These are phyloP conservation scores for Globisporangium takayamanum DNA, from an alignment of 352 stramenopile genomes.

Conservation along the genomic window DNA sequence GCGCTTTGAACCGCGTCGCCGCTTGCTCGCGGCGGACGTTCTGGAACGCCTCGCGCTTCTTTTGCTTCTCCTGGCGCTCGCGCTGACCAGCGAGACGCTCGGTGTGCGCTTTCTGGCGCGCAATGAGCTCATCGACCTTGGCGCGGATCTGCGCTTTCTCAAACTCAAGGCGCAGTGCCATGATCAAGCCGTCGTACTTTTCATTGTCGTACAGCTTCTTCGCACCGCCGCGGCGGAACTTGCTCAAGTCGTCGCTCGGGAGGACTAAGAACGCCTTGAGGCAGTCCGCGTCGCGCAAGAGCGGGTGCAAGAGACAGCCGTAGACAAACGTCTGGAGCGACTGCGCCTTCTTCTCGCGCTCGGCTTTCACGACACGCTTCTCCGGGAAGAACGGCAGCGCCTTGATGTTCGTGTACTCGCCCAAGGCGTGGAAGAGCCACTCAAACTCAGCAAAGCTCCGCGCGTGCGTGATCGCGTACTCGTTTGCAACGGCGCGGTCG, in stretches of 20 bases:
- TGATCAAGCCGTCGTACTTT: slow-evolving; percentile 76
- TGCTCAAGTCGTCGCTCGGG: slow-evolving; percentile 56
- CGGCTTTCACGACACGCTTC: slow-evolving; percentile 37
- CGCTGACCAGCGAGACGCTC: slow-evolving; percentile 58
- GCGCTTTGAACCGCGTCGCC: slow-evolving; percentile 64
- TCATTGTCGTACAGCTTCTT: slow-evolving; percentile 76
- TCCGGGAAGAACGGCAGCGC: slow-evolving; percentile 76
- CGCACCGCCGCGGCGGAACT: slow-evolving; percentile 63
- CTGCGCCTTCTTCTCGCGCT: slow-evolving; percentile 46
- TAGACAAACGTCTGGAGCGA: slow-evolving; percentile 76
- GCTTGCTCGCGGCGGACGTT: slow-evolving; percentile 74
- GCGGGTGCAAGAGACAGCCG: slow-evolving; percentile 71
- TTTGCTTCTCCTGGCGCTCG: slow-evolving; percentile 51
- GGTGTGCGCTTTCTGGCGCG: slow-evolving; percentile 67
- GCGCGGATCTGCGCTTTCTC: slow-evolving; percentile 80
- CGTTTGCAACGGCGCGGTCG: slow-evolving; percentile 66
- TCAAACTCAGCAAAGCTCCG: slow-evolving; percentile 78
- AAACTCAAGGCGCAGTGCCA: slow-evolving; percentile 72
- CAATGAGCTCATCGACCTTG: slow-evolving; percentile 64
- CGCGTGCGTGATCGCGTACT: slow-evolving; percentile 68
- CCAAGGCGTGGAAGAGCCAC: slow-evolving; percentile 72
- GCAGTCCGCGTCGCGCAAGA: slow-evolving; percentile 71
- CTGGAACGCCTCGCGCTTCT: slow-evolving; percentile 62
- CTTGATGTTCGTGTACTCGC: slow-evolving; percentile 75
- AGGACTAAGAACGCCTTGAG: slow-evolving; percentile 82